Base-by-base conservation (phyloP, 352 stramenopile species). In the Chrysophaeum taylorii region DNA sequence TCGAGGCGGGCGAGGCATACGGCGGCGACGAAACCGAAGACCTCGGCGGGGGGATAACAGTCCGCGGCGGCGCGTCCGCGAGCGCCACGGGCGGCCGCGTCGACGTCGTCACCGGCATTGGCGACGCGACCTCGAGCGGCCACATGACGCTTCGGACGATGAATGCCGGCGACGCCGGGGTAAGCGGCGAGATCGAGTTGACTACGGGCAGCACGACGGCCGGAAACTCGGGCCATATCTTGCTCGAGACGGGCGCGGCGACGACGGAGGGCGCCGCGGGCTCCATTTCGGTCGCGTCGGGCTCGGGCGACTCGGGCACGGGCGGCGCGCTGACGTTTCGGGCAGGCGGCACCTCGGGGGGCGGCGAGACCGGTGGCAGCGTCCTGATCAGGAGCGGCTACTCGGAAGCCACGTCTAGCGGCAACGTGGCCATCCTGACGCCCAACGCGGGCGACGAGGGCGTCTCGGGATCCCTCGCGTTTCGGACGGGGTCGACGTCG, bases 211-310 rank as follows among this genome's bases (percentile, higher is more conserved):
- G 69, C 23, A 71, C 79, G 27, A 76, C 53, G 37, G 62, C 42
- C 29, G 86, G 86, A 37, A 78, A 84, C 62, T 89, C 84, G 2
- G 88, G 89, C n/a, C 45, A 76, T 18, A 82, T 94, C 52, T 75
- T 71, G 1, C 42, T 95, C 9, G 75, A 60, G 15, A 90, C 85
- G 15, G 87, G 87, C 29, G 43, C 39, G 27, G 82, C 86, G 9
- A 33, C 33, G 21, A n/a, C 18, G 1, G 5, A 2, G 9, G 33
- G 27, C 7, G 35, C 9, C 15, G 71, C 72, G 0, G 71, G 74
- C 39, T 42, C 48, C 38, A 75, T 79, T 29, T 38, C 68, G 27
- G 25, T 79, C 33, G 45, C 67, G 18, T 67, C 74, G 21, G 74
- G 74, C 23, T 67, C 71, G 38, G 74, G 71, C 48, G 36, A 66